Evolutionary conservation across 331 rosid genomes (phyloP).

Genomic region (Telfairia occidentalis): DNA sequence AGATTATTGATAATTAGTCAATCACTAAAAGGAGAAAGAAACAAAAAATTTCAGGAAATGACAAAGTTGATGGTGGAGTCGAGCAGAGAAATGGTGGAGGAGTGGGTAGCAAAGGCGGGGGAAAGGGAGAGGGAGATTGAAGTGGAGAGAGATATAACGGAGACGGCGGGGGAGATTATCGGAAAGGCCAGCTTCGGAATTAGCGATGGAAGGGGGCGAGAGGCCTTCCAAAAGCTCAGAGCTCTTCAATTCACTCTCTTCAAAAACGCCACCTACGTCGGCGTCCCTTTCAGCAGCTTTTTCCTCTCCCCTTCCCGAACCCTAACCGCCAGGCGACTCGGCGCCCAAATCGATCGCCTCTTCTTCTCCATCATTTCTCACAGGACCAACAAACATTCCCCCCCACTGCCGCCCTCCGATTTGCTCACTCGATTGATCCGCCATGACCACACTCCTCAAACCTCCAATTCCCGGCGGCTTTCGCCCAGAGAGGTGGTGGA

Average conservation of each 20-base stretch:
- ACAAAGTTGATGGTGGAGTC: slow-evolving; percentile 48
- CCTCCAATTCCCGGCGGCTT: no score
- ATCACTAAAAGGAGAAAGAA: no score
- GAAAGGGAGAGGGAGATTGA: no score
- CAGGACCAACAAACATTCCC: no score
- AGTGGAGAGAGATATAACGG: slow-evolving; percentile 43
- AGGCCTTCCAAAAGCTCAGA: slow-evolving; percentile 38
- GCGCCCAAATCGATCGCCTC: slow-evolving; percentile 47
- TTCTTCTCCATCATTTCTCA: slow-evolving; percentile 27
- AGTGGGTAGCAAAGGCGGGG: no score
- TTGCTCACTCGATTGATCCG: slow-evolving; percentile 11
- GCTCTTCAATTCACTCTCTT: slow-evolving; percentile 56
- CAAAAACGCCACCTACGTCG: slow-evolving; percentile 43
- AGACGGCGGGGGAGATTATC: slow-evolving; percentile 58
- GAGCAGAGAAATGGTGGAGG: slow-evolving; percentile 43
- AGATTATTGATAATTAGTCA: no score
- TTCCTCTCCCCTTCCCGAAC: slow-evolving; percentile 30
- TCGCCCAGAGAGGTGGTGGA: slow-evolving; percentile 53
- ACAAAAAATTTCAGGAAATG: slow-evolving; percentile 34
- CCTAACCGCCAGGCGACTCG: slow-evolving; percentile 50
- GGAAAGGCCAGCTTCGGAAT: slow-evolving; percentile 68
- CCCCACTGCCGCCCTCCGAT: slow-evolving; percentile 4
- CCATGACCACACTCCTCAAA: no score
- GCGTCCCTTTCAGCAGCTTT: slow-evolving; percentile 50
- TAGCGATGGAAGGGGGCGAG: slow-evolving; percentile 19